Percentiles rank a stretch among this genome's conserved stretches.
Evolutionary conservation across 2,329 filamentous ascomycete genomes (phyloP).

Genomic region (Epichloe gansuensis): DNA sequence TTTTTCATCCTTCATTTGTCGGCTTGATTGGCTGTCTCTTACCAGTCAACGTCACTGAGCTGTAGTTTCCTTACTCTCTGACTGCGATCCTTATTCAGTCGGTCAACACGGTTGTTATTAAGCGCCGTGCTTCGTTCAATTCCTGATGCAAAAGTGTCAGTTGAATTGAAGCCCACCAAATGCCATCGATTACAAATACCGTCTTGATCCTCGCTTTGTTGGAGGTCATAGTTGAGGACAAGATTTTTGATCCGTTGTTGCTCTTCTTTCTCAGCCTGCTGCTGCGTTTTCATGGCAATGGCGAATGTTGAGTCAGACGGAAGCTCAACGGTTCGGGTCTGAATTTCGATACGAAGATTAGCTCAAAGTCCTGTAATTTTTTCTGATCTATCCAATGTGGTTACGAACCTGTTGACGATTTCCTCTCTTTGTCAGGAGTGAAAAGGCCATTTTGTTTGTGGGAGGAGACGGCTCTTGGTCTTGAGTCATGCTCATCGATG

Average conservation of each 20-base stretch:
- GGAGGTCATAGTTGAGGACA: slow-evolving; percentile 89
- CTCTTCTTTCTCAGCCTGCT: slow-evolving; percentile 88
- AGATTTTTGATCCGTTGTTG: slow-evolving; percentile 97
- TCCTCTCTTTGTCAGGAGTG: slow-evolving; percentile 85
- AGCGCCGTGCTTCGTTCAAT: slow-evolving; percentile 35
- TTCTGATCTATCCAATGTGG: not conserved
- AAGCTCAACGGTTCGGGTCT: slow-evolving; percentile 85
- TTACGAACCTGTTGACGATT: slow-evolving; percentile 73
- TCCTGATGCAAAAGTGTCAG: slow-evolving; percentile 22
- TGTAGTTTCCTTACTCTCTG: slow-evolving; percentile 85
- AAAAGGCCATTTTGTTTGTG: slow-evolving; percentile 78
- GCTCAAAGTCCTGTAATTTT: not conserved
- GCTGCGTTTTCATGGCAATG: slow-evolving; percentile 88
- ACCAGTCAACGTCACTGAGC: slow-evolving; percentile 97
- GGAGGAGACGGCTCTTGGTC: slow-evolving; percentile 13
- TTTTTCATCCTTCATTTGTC: not conserved
- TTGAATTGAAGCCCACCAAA: not conserved
- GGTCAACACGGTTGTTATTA: slow-evolving; percentile 44
- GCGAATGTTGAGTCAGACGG: slow-evolving; percentile 89
- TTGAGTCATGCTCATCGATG: slow-evolving; percentile 19
- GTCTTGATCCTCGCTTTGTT: slow-evolving; percentile 68
- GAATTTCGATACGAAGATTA: slow-evolving; percentile 8
- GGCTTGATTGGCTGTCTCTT: slow-evolving; percentile 20
- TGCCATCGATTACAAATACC: slow-evolving; percentile 37
- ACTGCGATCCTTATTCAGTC: slow-evolving; percentile 48